Conservation (phyloP, 148 eudicot genomes). For the Rhododendron vialii region DNA sequence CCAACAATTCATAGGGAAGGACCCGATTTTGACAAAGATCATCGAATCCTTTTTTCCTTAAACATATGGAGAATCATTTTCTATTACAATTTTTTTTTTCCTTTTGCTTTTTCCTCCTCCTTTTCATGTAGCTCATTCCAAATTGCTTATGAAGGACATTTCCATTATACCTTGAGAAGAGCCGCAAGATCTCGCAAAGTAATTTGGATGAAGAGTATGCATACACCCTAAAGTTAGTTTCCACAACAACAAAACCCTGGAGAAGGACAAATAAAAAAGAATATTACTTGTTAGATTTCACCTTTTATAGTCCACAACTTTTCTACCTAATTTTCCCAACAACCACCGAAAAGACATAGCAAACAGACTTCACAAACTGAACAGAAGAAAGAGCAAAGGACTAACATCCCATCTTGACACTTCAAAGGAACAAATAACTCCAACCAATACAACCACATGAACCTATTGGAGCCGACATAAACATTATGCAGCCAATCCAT, state of each 20-base stretch:
- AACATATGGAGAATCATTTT: not conserved
- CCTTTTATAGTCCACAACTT: not conserved
- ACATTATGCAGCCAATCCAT: slow-evolving; percentile 4
- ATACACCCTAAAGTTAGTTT: slow-evolving; percentile 90
- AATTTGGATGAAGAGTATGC: slow-evolving; percentile 89
- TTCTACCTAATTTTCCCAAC: not conserved
- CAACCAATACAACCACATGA: not conserved
- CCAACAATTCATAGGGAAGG: not conserved
- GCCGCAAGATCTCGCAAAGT: slow-evolving; percentile 90
- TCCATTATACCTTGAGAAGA: slow-evolving; percentile 74
- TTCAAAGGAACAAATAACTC: not conserved
- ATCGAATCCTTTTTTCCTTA: not conserved
- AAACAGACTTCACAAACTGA: not conserved
- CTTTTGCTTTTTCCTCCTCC: not conserved
- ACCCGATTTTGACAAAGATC: not conserved
- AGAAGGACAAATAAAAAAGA: not conserved
- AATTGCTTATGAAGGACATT: slow-evolving; percentile 8
- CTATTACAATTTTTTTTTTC: not conserved
- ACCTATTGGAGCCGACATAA: not conserved
- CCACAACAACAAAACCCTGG: slow-evolving; percentile 96
- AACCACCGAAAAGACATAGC: not conserved
- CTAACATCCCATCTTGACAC: not conserved
- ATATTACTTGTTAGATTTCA: not conserved
- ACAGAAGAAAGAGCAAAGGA: not conserved
- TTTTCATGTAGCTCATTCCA: not conserved